These are phyloP conservation scores for Ramularia collo-cygni DNA, from an alignment of 2,329 filamentous ascomycete species.

Conservation along the genomic window DNA sequence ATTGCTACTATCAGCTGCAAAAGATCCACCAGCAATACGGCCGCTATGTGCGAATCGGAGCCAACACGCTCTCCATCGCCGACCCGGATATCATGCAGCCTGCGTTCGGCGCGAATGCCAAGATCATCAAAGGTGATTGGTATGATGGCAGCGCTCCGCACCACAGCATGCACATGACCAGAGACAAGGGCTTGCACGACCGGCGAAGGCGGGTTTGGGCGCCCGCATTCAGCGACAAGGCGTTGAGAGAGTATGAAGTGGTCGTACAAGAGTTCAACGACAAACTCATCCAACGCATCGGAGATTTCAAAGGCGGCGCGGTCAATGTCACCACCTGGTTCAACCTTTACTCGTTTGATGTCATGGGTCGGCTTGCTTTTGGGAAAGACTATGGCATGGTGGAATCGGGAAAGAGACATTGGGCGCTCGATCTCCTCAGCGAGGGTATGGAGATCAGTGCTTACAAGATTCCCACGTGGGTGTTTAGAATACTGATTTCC, in stretches of 20 bases:
- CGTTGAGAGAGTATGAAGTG: constrained; percentile 37
- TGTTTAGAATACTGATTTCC: constrained; percentile 25
- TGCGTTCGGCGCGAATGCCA: constrained; percentile 34
- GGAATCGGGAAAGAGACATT: constrained; percentile 28
- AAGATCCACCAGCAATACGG: constrained; percentile 32
- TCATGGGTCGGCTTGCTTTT: constrained; percentile 42
- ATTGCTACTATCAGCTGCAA: constrained; percentile 25
- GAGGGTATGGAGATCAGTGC: constrained; percentile 26
- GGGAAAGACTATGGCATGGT: constrained; percentile 37
- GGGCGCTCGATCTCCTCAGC: constrained; percentile 33
- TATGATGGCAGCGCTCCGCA: constrained; percentile 34
- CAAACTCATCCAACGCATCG: constrained; percentile 29
- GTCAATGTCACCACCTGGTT: constrained; percentile 37
- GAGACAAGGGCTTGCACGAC: constrained; percentile 34
- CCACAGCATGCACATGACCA: constrained; percentile 34
- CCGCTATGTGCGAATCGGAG: constrained; percentile 31
- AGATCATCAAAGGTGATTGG: constrained; percentile 37
- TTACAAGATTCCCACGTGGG: constrained; percentile 27
- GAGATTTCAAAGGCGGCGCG: constrained; percentile 18
- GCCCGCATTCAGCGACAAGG: constrained; percentile 36
- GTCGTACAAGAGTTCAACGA: constrained; percentile 32
- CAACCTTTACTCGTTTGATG: constrained; percentile 39
- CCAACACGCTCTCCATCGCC: constrained; percentile 31
- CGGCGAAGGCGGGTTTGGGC: constrained; percentile 37
- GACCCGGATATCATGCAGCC: constrained; percentile 32